phyloP scores from a whole-genome alignment of 345 rosid genomes.

The Moringa oleifera region DNA sequence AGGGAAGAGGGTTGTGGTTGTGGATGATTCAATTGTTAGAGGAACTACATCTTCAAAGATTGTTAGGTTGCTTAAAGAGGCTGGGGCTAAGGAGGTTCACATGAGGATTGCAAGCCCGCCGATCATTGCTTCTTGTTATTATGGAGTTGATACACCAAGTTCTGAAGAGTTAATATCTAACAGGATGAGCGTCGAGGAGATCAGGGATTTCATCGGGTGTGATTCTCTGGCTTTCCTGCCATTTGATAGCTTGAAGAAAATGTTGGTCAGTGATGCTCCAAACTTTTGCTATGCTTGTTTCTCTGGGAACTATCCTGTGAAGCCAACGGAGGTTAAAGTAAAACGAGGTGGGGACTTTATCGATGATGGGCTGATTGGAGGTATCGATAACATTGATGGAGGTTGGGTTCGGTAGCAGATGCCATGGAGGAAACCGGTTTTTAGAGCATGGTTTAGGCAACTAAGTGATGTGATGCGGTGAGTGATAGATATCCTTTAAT shows the following conservation, averaged over 20 bases:
- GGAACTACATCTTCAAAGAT: slow-evolving; percentile 92
- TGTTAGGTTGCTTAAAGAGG: slow-evolving; percentile 74
- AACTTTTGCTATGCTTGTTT: slow-evolving; percentile 91
- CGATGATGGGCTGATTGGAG: slow-evolving; percentile 82
- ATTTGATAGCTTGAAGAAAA: slow-evolving; percentile 52
- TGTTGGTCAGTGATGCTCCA: slow-evolving; percentile 44
- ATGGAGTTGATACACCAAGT: slow-evolving; percentile 97
- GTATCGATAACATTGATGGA: slow-evolving; percentile 58
- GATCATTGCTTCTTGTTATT: slow-evolving; percentile 72
- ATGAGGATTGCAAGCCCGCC: slow-evolving; percentile 99
- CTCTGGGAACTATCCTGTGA: slow-evolving; percentile 81
- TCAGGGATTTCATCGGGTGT: slow-evolving; percentile 65
- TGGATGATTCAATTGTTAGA: slow-evolving; percentile 92
- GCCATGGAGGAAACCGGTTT: background rate
- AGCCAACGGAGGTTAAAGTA: slow-evolving; percentile 67
- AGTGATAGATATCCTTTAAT: too few species aligned
- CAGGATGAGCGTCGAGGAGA: slow-evolving; percentile 76
- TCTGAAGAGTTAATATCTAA: slow-evolving; percentile 84
- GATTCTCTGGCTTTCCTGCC: slow-evolving; percentile 85
- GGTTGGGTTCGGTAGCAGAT: slow-evolving; percentile 55
- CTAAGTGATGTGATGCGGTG: background rate
- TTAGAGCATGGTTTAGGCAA: background rate
- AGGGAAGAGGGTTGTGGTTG: slow-evolving; percentile 90
- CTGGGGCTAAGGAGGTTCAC: slow-evolving; percentile 94
- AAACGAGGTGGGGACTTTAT: slow-evolving; percentile 77